Base-by-base conservation (phyloP, 345 rosid genomes). In the Lepidium sativum region DNA sequence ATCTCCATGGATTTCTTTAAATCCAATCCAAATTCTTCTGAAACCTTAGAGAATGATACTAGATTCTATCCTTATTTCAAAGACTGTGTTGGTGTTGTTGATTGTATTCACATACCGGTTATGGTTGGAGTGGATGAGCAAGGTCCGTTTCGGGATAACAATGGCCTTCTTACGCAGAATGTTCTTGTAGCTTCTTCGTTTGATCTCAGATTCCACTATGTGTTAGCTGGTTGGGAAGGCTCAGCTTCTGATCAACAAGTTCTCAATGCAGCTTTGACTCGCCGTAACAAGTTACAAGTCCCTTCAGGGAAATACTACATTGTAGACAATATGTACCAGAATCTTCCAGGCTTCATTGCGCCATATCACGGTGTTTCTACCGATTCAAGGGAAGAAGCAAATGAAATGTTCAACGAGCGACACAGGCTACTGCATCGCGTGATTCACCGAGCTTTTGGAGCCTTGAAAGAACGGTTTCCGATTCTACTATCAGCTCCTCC, bases 221-320 rank as follows among this genome's bases (percentile, higher is more conserved):
- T 92, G 17, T 78, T 87, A 39, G 96, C 98, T 70, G 98, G 98
- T 12, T 92, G 98, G 98, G 98, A 92, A 80, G 96, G 96, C 37
- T 89, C 98, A 3, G 92, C 98, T 58, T 81, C 90, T 10, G 89
- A 89, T 76, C 82, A 82, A 70, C 80, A 78, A 60, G 92, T 89
- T 77, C 75, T 92, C 32, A 78, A 83, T 58, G 85, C 96, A 0
- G 95, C 95, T 21, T 81, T 92, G 69, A 83, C 87, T 13, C 84
- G 96, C 59, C 83, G 59, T 44, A 77, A 77, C 81, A 85, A 80
- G 64, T 74, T 89, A 70, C 82, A 75, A 51, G 84, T 92, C 53
- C 92, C 96, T 23, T 87, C 74, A 81, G 98, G 95, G 9, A 92
- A 80, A 66, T 92, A 85, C 78, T 92, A 92, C 78, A 79, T 92